Percentiles rank a stretch among this genome's conserved stretches.
Evolutionary conservation across 2,329 filamentous ascomycete genomes (phyloP).

Genomic region (Monilinia aucupariae): DNA sequence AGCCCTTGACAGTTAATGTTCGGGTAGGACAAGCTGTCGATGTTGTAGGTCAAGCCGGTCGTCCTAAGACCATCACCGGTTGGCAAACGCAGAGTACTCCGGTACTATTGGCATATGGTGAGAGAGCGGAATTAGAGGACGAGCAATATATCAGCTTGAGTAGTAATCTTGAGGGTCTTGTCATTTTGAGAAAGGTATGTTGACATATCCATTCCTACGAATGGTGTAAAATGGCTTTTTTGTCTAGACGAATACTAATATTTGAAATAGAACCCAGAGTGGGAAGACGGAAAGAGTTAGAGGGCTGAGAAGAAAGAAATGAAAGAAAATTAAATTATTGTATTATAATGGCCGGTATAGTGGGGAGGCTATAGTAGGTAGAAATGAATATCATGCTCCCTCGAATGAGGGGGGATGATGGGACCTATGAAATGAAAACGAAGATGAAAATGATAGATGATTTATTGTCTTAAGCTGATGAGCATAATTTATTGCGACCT

Average conservation of each 20-base stretch:
- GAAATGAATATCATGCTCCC: constrained; percentile 19
- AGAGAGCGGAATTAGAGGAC: constrained; percentile 93
- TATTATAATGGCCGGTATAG: constrained; percentile 30
- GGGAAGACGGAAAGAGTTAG: constrained; percentile 45
- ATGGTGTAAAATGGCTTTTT: too few relatives aligned
- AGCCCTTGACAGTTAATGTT: constrained; percentile 92
- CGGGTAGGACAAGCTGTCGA: constrained; percentile 97
- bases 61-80: constrained; percentile 97
- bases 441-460: constrained; percentile 27
- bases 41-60: constrained; percentile 92
- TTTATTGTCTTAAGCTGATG: constrained; percentile 5
- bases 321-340: constrained; percentile 31
- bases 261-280: constrained; percentile 47
- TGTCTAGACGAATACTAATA: constrained; percentile 15
- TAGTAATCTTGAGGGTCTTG: constrained; percentile 86
- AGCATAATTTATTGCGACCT: background rate
- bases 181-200: constrained; percentile 92
- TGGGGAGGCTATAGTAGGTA: constrained; percentile 19
- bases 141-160: constrained; percentile 93
- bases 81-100: constrained; percentile 99
- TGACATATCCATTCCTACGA: background rate
- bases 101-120: constrained; percentile 86
- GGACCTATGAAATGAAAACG: constrained; percentile 20
- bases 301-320: constrained; percentile 17
- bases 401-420: background rate